Conservation (phyloP, 371 early-diverging fungal species). For the Lichtheimia hyalospora region DNA sequence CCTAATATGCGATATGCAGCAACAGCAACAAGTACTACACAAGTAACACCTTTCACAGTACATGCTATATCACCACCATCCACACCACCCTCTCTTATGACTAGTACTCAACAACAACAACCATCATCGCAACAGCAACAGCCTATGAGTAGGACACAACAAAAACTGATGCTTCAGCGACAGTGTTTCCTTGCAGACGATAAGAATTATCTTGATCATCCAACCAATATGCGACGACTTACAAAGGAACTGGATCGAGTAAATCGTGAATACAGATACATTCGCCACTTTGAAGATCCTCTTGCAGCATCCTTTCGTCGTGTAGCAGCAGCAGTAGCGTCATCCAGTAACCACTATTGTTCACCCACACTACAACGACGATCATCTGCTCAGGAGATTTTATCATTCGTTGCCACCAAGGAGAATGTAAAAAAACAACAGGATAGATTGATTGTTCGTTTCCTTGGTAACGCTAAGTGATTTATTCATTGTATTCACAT, state of each 20-base stretch:
- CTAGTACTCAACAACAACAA: not conserved
- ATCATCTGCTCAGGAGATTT: slow-evolving; percentile 13
- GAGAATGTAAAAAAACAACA: slow-evolving; percentile 1
- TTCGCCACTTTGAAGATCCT: slow-evolving; percentile 45
- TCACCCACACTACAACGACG: slow-evolving; percentile 6
- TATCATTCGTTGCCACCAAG: not conserved
- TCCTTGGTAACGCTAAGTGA: not conserved
- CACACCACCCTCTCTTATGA: slow-evolving; percentile 1
- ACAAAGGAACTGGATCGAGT: slow-evolving; percentile 55
- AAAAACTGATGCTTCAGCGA: slow-evolving; percentile 52
- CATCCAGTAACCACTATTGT: slow-evolving; percentile 7
- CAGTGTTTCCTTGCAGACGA: slow-evolving; percentile 55
- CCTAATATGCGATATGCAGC: slow-evolving; percentile 20
- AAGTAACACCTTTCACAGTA: slow-evolving; percentile 3
- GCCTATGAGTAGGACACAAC: slow-evolving; percentile 44
- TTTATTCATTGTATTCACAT: not conserved
- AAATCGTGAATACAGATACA: slow-evolving; percentile 47
- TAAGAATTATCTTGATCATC: slow-evolving; percentile 51
- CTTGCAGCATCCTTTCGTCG: slow-evolving; percentile 35
- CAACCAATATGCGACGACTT: slow-evolving; percentile 47
- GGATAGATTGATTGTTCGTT: too few species aligned
- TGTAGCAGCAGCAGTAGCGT: slow-evolving; percentile 13
- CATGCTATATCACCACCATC: slow-evolving; percentile 8
- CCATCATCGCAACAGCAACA: slow-evolving; percentile 4
- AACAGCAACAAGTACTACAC: slow-evolving; percentile 1